Evolutionary conservation across 148 eudicot species (phyloP).

Genomic region (Vaccinium macrocarpon): DNA sequence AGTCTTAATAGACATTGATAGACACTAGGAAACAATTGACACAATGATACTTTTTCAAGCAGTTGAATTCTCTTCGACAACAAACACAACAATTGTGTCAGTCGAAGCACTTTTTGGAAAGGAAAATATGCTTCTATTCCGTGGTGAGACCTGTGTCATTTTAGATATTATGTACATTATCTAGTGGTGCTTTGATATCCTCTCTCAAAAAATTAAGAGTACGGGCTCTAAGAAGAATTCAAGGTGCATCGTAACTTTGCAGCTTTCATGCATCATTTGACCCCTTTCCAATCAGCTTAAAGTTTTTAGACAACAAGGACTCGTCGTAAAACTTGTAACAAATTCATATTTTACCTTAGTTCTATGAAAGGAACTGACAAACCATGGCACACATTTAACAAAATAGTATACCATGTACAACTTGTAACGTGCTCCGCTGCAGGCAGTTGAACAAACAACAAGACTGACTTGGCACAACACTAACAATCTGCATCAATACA

Average conservation of each 20-base stretch:
- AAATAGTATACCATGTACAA: neutral
- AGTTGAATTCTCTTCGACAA: neutral
- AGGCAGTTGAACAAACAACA: neutral
- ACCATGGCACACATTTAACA: neutral
- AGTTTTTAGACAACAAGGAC: neutral
- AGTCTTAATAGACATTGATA: neutral
- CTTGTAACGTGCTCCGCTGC: neutral
- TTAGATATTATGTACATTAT: neutral
- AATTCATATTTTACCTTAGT: neutral
- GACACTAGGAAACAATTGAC: neutral
- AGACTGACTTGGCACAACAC: neutral
- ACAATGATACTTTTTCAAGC: neutral
- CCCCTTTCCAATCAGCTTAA: neutral
- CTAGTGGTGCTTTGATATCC: neutral
- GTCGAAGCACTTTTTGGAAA: neutral
- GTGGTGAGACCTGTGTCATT: neutral
- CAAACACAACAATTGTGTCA: neutral
- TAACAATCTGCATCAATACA: neutral
- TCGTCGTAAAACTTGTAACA: neutral
- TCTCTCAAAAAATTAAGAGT: neutral
- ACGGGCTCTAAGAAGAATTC: neutral
- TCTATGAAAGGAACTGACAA: neutral
- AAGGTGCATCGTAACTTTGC: neutral
- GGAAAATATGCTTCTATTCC: conserved; percentile 1
- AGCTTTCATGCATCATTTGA: neutral